These are phyloP conservation scores for Aspergillus versicolor DNA, from an alignment of 2,329 filamentous ascomycete genomes.

Conservation along the genomic window DNA sequence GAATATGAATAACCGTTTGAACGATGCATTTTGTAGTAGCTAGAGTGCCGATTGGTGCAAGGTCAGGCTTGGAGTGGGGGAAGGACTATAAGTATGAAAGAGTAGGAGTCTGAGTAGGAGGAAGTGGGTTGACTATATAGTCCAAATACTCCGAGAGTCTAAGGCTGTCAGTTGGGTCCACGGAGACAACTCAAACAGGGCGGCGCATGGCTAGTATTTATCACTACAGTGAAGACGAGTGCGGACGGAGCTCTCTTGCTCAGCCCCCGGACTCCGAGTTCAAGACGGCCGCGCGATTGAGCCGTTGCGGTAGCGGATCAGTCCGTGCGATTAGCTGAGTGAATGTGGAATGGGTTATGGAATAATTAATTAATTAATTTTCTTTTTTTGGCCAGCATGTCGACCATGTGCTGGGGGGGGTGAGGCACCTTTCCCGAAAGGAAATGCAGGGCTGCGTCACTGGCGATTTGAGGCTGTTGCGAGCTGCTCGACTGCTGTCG, in stretches of 20 bases:
- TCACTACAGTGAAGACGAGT: conserved; percentile 1
- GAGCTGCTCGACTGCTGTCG: not conserved
- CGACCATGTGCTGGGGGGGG: conserved; percentile 22
- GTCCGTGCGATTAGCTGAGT: conserved; percentile 18
- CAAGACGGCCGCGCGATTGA: conserved; percentile 15
- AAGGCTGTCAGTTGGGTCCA: conserved; percentile 7
- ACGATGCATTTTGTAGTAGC: conserved; percentile 30
- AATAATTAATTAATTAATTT: conserved; percentile 7
- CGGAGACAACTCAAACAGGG: conserved; percentile 14
- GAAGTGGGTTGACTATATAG: conserved; percentile 27
- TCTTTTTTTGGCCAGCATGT: not conserved
- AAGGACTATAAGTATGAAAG: conserved; percentile 3
- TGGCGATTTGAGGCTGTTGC: conserved; percentile 19
- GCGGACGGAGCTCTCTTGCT: conserved; percentile 14
- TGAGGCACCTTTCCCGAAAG: conserved; percentile 18
- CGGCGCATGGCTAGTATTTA: conserved; percentile 18
- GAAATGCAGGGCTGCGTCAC: conserved; percentile 25
- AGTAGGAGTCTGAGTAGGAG: not conserved
- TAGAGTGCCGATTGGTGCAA: not conserved
- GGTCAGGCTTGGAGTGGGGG: not conserved
- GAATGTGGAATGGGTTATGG: not conserved
- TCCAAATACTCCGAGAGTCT: not conserved
- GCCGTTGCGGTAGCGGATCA: conserved; percentile 23
- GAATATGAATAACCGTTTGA: conserved; percentile 30
- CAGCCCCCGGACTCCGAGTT: conserved; percentile 22